Base-by-base conservation (phyloP, 1,284 basidiomycete genomes). In the Melampsora larici-populina region DNA sequence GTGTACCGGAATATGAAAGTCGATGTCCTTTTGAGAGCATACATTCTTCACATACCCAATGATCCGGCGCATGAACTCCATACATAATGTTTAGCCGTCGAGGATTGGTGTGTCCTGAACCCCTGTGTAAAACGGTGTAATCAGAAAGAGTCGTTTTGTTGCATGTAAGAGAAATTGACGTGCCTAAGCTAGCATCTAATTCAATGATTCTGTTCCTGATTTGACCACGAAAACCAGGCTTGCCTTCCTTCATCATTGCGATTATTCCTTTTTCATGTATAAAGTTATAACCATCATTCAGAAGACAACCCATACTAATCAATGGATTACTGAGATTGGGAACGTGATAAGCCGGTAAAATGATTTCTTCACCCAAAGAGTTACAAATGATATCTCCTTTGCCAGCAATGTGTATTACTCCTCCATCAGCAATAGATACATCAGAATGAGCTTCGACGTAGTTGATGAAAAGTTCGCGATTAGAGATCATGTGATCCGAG, bases 401-500 rank as follows among this genome's bases (percentile, higher is more conserved):
- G 4, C 66, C 66, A 9, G n/a, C n/a, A n/a, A n/a, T n/a, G n/a
- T n/a, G n/a, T n/a, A n/a, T n/a, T n/a, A n/a, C n/a, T n/a, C n/a
- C 49, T 11, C 66, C 40, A 13, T 68, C 24, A 17, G 66, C 66
- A 1, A 68, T 17, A 24, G 43, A 26, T 2, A 43, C 66, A 15
- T 21, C 26, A 3, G 26, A 46, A 24, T 68, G 43, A 11, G 18
- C 46, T 4, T 40, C 13, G 4, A 5, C 36, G 43, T 68, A 68
- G 24, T 68, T 40, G 31, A 43, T 26, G 40, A 68, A 68, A 40
- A 43, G 7, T 1, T 40, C 17, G n/a, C 1, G 5, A 21, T 68
- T 15, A 11, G 43, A 40, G 18, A 68, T 17, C 66, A 68, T 68
- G 40, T 68, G 66, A 48, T 46, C n/a, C n/a, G n/a, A n/a, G n/a